Percentiles rank a stretch among this genome's conserved stretches.
Conservation (phyloP, 192 early-diverging fungal genomes). For the Haplosporangium gracile region DNA sequence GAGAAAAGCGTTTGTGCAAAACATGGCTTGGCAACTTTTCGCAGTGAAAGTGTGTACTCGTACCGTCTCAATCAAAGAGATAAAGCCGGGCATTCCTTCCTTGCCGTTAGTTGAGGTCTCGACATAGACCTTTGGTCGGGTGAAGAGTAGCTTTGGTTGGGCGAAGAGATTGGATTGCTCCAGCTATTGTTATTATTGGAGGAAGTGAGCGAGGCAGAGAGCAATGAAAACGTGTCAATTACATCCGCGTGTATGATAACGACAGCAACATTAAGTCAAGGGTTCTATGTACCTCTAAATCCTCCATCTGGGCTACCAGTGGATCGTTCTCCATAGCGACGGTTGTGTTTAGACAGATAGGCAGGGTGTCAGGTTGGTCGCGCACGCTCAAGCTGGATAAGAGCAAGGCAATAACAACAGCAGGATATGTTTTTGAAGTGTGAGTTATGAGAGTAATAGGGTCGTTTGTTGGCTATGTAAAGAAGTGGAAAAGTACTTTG, state of each 20-base stretch:
- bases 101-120: slow-evolving; percentile 71
- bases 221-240: not conserved
- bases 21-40: not conserved
- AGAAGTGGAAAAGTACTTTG: not conserved
- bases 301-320: slow-evolving; percentile 51
- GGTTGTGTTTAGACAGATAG: not conserved
- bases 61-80: slow-evolving; percentile 74
- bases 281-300: slow-evolving; percentile 27
- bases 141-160: slow-evolving; percentile 67
- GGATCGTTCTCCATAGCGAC: slow-evolving; percentile 38
- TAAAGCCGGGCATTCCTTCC: slow-evolving; percentile 76
- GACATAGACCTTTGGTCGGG: slow-evolving; percentile 79
- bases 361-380: not conserved
- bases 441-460: too few species aligned
- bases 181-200: slow-evolving; percentile 7
- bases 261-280: not conserved
- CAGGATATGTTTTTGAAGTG: too few species aligned
- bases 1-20: not conserved
- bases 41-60: not conserved
- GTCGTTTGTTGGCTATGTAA: too few species aligned
- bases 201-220: not conserved
- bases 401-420: too few species aligned
- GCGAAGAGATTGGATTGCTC: slow-evolving; percentile 8
- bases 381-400: not conserved
- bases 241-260: not conserved